These are phyloP conservation scores for Avicennia marina DNA, from an alignment of 257 asterid genomes.

Conservation along the genomic window DNA sequence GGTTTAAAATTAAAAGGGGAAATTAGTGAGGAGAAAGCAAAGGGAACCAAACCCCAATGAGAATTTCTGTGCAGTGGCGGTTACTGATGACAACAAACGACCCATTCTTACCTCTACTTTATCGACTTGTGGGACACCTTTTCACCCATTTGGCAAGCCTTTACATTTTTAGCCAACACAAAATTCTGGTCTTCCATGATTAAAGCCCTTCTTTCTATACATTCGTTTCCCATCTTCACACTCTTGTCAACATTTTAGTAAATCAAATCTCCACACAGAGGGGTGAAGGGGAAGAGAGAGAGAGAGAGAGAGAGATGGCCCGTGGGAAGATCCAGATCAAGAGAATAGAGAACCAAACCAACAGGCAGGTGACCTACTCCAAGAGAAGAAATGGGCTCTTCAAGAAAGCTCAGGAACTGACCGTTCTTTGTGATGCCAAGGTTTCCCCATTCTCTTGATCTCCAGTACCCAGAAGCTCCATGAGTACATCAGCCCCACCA, in stretches of 20 bases:
- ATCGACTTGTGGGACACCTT: constrained; percentile 42
- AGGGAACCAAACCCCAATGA: too few species aligned
- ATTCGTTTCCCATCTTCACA: too few species aligned
- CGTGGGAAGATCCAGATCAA: constrained; percentile 99
- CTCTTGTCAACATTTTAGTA: too few species aligned
- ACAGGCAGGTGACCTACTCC: constrained; percentile 93
- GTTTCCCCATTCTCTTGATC: constrained; percentile 82
- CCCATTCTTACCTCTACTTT: constrained; percentile 60
- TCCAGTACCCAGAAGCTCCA: constrained; percentile 88
- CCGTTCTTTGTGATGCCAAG: constrained; percentile 91
- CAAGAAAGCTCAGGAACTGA: constrained; percentile 91
- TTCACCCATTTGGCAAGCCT: constrained; percentile 49
- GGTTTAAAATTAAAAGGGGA: too few species aligned
- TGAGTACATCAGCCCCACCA: constrained; percentile 77
- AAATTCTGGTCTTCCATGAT: too few species aligned
- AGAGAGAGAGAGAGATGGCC: constrained; percentile 44
- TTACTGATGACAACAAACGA: constrained; percentile 77
- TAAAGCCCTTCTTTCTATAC: too few species aligned
- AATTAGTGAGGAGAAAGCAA: too few species aligned
- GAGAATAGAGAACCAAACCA: constrained; percentile 92
- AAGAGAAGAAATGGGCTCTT: constrained; percentile 95
- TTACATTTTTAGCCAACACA: constrained; percentile 34
- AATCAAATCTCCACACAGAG: constrained; percentile 16
- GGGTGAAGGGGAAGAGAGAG: background rate
- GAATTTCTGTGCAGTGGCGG: too few species aligned